Evolutionary conservation across 139 green algal genomes (phyloP).

Genomic region (Pleodorina starrii): DNA sequence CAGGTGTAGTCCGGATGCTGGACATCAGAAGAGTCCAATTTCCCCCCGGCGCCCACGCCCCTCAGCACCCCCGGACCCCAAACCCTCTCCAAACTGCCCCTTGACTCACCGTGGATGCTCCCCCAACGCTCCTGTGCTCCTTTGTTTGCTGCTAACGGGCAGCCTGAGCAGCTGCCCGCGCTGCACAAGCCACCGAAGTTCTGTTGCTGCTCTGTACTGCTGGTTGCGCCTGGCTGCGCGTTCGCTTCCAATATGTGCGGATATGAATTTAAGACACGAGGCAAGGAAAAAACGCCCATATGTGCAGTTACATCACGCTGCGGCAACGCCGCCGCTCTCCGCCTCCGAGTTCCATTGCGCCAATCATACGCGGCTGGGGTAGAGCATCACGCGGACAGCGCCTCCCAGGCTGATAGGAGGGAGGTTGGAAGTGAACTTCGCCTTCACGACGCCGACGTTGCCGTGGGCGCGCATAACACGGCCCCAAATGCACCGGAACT

Average conservation of each 20-base stretch:
- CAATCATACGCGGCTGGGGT: constrained; percentile 84
- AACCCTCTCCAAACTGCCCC: no score
- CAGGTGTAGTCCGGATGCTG: no score
- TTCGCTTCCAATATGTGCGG: not conserved
- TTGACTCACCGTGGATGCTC: no score
- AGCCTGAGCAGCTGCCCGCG: no score
- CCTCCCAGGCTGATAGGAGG: constrained; percentile 86
- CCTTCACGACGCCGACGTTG: constrained; percentile 89
- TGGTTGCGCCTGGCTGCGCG: not conserved
- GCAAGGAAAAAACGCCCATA: not conserved
- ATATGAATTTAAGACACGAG: not conserved
- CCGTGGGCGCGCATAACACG: constrained; percentile 94
- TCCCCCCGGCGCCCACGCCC: no score
- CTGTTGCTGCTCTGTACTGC: no score
- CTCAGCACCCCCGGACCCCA: no score
- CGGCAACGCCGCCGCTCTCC: not conserved
- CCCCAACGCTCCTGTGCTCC: no score
- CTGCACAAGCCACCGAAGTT: no score
- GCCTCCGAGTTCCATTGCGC: not conserved
- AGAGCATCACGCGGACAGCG: constrained; percentile 90
- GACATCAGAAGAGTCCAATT: no score
- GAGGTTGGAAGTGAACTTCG: constrained; percentile 98
- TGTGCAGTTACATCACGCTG: constrained; percentile 33
- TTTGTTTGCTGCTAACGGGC: no score
- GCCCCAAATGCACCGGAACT: constrained; percentile 97